phyloP scores from a whole-genome alignment of 2,329 filamentous ascomycete species.

The Hypomyces rosellus region DNA sequence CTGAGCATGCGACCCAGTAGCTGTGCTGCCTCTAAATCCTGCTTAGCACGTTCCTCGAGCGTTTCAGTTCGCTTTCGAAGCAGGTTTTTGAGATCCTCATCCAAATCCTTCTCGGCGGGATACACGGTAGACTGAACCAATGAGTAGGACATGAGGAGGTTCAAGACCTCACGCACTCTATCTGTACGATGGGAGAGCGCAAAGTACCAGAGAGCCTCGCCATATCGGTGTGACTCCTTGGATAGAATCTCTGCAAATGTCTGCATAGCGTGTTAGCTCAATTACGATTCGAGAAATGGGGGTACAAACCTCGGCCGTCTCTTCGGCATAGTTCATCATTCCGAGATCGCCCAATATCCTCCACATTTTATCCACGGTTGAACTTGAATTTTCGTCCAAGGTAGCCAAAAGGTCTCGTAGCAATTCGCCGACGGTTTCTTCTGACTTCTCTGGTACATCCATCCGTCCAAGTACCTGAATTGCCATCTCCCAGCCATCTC shows the following conservation, averaged over 20 bases:
- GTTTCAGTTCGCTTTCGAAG: conserved; percentile 66
- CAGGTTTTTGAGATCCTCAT: conserved; percentile 63
- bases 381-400: conserved; percentile 58
- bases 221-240: conserved; percentile 68
- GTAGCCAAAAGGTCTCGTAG: conserved; percentile 58
- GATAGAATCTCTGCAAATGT: conserved; percentile 76
- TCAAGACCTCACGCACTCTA: conserved; percentile 80
- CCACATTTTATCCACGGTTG: conserved; percentile 76
- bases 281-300: not conserved
- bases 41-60: conserved; percentile 63
- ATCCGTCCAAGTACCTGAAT: conserved; percentile 77
- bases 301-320: conserved; percentile 68
- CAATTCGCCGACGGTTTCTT: conserved; percentile 67
- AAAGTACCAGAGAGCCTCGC: conserved; percentile 85
- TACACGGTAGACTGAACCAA: conserved; percentile 79
- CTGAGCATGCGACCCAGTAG: conserved; percentile 80
- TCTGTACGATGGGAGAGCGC: conserved; percentile 71
- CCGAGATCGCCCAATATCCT: conserved; percentile 69
- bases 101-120: conserved; percentile 64
- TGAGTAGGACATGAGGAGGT: conserved; percentile 80
- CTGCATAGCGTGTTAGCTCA: conserved; percentile 39
- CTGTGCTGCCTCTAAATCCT: conserved; percentile 75
- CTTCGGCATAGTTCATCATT: conserved; percentile 71
- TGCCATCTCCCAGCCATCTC: conserved; percentile 84
- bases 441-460: conserved; percentile 64